Percentiles rank a stretch among this genome's conserved stretches.
These are phyloP conservation scores for Acanthamoeba divionensis DNA, from an alignment of 208 protist species.

Conservation along the genomic window DNA sequence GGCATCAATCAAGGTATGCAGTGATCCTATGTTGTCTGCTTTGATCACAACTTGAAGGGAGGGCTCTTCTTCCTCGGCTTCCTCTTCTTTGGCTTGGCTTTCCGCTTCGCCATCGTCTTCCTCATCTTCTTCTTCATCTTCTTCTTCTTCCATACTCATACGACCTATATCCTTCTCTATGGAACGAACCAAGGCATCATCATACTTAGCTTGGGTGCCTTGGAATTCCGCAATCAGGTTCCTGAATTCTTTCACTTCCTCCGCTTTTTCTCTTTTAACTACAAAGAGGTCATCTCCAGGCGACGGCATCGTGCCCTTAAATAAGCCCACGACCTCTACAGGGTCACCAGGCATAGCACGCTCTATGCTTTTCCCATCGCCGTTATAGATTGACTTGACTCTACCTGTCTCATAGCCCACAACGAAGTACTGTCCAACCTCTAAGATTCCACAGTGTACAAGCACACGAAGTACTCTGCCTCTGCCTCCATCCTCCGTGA, in stretches of 20 bases:
- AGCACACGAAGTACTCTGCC: conserved; percentile 27
- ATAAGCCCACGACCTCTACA: conserved; percentile 27
- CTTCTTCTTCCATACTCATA: not conserved
- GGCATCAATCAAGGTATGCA: conserved; percentile 41
- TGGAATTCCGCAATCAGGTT: conserved; percentile 26
- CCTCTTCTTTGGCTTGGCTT: not conserved
- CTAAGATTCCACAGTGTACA: conserved; percentile 23
- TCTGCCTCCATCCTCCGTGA: not conserved
- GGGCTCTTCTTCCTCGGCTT: not conserved
- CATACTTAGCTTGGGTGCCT: conserved; percentile 46
- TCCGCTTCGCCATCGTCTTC: not conserved
- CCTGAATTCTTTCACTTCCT: conserved; percentile 42
- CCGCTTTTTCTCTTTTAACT: not conserved
- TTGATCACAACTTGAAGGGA: conserved; percentile 39
- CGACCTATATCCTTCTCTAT: not conserved
- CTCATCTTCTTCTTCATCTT: not conserved
- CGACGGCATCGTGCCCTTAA: not conserved
- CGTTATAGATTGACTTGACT: conserved; percentile 29
- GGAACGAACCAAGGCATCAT: conserved; percentile 28
- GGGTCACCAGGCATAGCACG: conserved; percentile 24
- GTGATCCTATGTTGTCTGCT: conserved; percentile 47
- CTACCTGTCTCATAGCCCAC: conserved; percentile 24
- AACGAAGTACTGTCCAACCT: conserved; percentile 41
- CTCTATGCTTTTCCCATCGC: not conserved
- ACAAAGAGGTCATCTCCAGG: conserved; percentile 54